A percentile compares a stretch with the other conserved stretches of the same genome.
These are phyloP conservation scores for Lactarius akahatsu DNA, from an alignment of 768 basidiomycete species.

Conservation along the genomic window DNA sequence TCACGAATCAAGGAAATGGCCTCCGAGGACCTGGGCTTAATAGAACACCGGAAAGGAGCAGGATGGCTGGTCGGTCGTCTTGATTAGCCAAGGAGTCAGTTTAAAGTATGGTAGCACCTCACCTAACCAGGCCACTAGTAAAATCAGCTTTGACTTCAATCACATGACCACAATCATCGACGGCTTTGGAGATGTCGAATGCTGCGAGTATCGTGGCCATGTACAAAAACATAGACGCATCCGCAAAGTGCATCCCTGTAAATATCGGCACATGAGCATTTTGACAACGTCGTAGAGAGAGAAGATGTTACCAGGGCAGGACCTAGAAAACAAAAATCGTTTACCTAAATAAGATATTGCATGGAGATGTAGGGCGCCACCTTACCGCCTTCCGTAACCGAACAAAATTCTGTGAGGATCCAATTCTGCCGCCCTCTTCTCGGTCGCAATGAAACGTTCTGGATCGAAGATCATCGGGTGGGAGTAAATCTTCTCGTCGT, in stretches of 20 bases:
- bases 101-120: not conserved
- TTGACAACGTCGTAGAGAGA: not conserved
- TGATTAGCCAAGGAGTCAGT: not conserved
- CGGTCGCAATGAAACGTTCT: slow-evolving; percentile 30
- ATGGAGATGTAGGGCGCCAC: slow-evolving; percentile 4
- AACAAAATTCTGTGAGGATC: slow-evolving; percentile 56
- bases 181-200: slow-evolving; percentile 34
- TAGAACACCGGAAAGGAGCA: slow-evolving; percentile 12
- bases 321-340: not conserved
- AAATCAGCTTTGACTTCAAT: slow-evolving; percentile 32
- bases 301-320: slow-evolving; percentile 1
- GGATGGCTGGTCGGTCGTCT: not conserved
- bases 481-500: slow-evolving; percentile 30
- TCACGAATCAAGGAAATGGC: slow-evolving; percentile 31
- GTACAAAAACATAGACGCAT: slow-evolving; percentile 34
- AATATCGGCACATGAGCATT: not conserved
- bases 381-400: slow-evolving; percentile 67
- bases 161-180: slow-evolving; percentile 31
- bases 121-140: slow-evolving; percentile 35
- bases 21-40: slow-evolving; percentile 33
- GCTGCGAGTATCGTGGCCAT: slow-evolving; percentile 36
- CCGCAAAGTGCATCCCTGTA: slow-evolving; percentile 31
- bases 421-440: slow-evolving; percentile 26
- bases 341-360: not conserved
- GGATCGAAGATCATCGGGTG: slow-evolving; percentile 31